Base-by-base conservation (phyloP, 2,329 filamentous ascomycete species). In the Aspergillus ruber region DNA sequence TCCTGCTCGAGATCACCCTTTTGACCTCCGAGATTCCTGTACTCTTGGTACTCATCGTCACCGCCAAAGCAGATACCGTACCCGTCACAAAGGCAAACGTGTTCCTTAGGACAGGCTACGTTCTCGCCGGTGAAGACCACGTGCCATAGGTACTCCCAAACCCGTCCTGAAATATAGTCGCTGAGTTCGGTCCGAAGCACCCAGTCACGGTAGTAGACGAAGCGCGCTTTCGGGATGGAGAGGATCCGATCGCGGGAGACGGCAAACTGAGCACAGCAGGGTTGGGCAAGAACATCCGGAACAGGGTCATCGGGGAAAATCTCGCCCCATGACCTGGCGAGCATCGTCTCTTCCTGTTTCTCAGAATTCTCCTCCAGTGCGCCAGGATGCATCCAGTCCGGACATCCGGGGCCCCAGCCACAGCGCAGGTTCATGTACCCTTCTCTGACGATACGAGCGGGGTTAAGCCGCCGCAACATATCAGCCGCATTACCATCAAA, bases 71-170 rank as follows among this genome's bases (percentile, higher is more conserved):
- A 85, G 8, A 80, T 65, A 1, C 82, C 82, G 43, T 77, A 85
- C 5, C 79, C 80, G 50, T 84, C 81, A 59, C 82, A 85, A 51
- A 82, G 81, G 64, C 82, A 85, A 0, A 76, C 63, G 47, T 77
- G 71, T 64, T 81, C 76, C 25, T 64, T 64, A 3, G 73, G 71
- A 48, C 75, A 78, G 39, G 70, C 57, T 21, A 68, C 63, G 12
- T 63, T 56, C 39, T 73, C 50, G 1, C 75, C 77, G 0, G 79
- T 78, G 59, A 83, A 84, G 12, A 84, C 72, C 49, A 75, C 80
- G 50, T 83, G 80, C 81, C 81, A 84, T 1, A 82, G 64, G 57
- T 84, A 83, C 60, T 84, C 81, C 70, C 80, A 83, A 13, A 83
- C 71, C 2, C 81, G 72, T 2, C 81, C 81, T 10, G 76, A 77